Base-by-base conservation (phyloP, 2,329 filamentous ascomycete species). In the Harringtonia aguacate region DNA sequence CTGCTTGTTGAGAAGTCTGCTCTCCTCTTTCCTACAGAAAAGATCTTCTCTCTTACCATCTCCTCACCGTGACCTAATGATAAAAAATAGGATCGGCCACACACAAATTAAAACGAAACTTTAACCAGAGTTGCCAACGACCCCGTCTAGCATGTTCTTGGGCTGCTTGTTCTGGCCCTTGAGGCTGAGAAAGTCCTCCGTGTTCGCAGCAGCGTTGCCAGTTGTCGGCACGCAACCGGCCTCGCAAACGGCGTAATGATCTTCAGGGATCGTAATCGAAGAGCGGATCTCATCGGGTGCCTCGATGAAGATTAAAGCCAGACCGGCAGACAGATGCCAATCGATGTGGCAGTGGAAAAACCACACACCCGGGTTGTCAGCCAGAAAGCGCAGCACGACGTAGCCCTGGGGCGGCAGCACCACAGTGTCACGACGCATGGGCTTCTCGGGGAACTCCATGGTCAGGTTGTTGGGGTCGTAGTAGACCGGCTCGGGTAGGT, bases 341-440 rank as follows among this genome's bases (percentile, higher is more conserved):
- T 86, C 82, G 43, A 89, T 81, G 58, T 90, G 85, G 61, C 84
- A 89, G 61, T 88, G 84, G 64, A 88, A 84, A 4, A 84, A 37
- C 59, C 60, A 65, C 47, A 59, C 54, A 50, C 79, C 80, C 12
- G 81, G 77, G 51, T 85, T 85, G 55, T 84, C 70, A 2, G 80
- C 77, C 46, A 67, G 65, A 62, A 82, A 83, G 17, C 79, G 69
- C 20, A 90, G 56, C 12, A 87, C 75, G 22, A 83, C 72, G 58
- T 84, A 78, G 1, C 84, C 82, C 28, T 75, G 69, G 0, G 81
- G 79, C 18, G 70, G 72, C 1, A 87, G 61, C 2, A 82, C 72
- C 0, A 84, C 60, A 0, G 81, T 85, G 49, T 90, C 85, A 8
- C 85, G 67, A 8, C 81, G 67, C 66, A 85, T 75, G 0, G 83